These are phyloP conservation scores for Tetrahymena malaccensis DNA, from an alignment of 73 alveolate genomes.

Conservation along the genomic window DNA sequence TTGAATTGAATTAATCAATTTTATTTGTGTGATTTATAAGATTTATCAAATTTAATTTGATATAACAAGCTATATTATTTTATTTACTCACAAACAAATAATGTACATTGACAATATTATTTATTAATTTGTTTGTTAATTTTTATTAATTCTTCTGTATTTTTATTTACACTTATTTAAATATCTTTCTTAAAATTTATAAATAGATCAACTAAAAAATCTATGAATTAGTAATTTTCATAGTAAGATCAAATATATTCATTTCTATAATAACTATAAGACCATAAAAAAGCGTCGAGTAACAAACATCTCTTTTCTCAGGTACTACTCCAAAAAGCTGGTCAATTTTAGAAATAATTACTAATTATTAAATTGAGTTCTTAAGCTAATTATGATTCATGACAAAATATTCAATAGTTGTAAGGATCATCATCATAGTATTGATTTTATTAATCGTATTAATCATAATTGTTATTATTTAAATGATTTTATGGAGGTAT, in stretches of 20 bases:
- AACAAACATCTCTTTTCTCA: not conserved
- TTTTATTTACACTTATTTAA: not conserved
- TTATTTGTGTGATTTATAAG: not conserved
- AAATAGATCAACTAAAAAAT: not conserved
- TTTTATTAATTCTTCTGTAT: not conserved
- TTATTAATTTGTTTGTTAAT: not conserved
- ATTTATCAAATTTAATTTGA: not conserved
- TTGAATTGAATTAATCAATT: not conserved
- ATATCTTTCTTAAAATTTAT: not conserved
- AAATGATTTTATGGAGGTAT: not conserved
- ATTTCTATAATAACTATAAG: not conserved
- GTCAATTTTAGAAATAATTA: too few species aligned
- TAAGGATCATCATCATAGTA: not conserved
- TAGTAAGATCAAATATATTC: not conserved
- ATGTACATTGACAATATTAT: not conserved
- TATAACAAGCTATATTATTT: not conserved
- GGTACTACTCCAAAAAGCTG: not conserved
- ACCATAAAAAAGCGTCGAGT: not conserved
- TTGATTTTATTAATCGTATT: not conserved
- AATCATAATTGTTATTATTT: not conserved
- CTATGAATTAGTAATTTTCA: not conserved
- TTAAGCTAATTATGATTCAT: too few species aligned
- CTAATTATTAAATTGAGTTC: too few species aligned
- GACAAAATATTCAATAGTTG: not conserved
- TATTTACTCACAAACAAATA: not conserved